Conservation (phyloP, 2,329 filamentous ascomycete species). For the Fusarium sp. region DNA sequence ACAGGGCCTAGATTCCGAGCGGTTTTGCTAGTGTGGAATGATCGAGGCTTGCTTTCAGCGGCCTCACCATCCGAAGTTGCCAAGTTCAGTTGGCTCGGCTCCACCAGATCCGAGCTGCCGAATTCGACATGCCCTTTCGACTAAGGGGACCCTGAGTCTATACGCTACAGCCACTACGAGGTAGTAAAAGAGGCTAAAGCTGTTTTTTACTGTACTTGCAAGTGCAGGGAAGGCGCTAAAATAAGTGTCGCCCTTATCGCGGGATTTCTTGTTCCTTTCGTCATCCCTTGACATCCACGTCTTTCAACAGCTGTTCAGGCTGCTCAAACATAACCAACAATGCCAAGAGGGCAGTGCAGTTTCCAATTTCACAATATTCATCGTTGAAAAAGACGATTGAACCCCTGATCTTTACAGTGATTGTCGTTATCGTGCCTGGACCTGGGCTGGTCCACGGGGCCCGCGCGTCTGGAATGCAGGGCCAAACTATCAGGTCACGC, state of each 20-base stretch:
- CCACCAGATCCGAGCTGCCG: neutral
- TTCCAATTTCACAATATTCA: neutral
- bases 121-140: neutral
- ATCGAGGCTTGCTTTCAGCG: neutral
- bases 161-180: neutral
- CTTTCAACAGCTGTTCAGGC: neutral
- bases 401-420: neutral
- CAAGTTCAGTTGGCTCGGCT: neutral
- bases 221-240: neutral
- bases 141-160: neutral
- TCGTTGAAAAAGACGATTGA: neutral
- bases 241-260: neutral
- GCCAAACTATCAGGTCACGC: neutral
- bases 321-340: neutral
- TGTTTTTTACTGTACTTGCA: too few relatives aligned
- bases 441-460: neutral
- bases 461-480: neutral
- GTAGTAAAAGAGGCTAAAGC: neutral
- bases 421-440: neutral
- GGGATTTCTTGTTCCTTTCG: neutral
- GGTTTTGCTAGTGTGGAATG: neutral
- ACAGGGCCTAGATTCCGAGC: neutral
- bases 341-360: neutral
- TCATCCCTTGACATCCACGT: neutral
- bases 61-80: neutral